Evolutionary conservation across 441 rosid species (phyloP).

Genomic region (Syzygium malaccense): DNA sequence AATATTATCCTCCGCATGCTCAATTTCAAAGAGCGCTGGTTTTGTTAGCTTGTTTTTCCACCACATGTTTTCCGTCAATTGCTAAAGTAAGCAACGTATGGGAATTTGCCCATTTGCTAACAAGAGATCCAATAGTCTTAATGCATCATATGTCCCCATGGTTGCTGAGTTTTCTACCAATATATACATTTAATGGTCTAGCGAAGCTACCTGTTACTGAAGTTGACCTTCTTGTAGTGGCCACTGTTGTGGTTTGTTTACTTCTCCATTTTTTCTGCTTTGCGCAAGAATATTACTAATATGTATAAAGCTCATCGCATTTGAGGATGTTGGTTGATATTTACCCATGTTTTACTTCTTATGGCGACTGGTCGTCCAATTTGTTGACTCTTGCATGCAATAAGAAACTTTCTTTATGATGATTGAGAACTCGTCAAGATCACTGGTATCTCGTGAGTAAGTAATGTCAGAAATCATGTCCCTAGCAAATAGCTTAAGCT

Average conservation of each 20-base stretch:
- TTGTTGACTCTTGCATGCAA: not conserved
- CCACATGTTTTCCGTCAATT: not conserved
- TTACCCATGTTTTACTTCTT: not conserved
- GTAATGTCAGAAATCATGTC: not conserved
- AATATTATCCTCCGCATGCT: not conserved
- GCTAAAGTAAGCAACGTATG: no score
- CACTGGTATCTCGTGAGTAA: not conserved
- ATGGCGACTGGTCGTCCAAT: not conserved
- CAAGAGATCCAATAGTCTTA: no score
- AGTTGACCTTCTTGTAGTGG: not conserved
- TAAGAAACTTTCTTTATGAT: not conserved
- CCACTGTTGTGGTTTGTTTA: not conserved
- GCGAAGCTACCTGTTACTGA: not conserved
- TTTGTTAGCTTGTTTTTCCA: not conserved
- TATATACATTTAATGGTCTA: not conserved
- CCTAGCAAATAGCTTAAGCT: not conserved
- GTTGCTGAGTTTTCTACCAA: not conserved
- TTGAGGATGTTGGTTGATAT: not conserved
- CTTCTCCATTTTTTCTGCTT: not conserved
- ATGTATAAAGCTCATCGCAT: not conserved
- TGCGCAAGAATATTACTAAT: not conserved
- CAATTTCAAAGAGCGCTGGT: not conserved
- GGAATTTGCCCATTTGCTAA: no score
- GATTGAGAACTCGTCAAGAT: not conserved
- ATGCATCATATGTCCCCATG: not conserved